Conservation (phyloP, 371 early-diverging fungal species). For the Capniomyces stellatus region DNA sequence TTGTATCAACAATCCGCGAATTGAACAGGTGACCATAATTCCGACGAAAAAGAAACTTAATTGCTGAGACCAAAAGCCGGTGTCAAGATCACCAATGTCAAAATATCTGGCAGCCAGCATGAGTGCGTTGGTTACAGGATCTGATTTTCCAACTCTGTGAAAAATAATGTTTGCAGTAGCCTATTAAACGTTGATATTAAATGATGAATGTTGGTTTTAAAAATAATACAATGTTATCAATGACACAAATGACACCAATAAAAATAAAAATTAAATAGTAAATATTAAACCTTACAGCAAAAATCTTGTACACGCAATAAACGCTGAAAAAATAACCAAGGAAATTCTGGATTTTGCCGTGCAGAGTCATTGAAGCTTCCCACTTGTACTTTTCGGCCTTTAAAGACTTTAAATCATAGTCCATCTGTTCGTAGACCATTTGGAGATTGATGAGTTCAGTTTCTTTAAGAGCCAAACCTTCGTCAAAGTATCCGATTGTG, state of each 20-base stretch:
- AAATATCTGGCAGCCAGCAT: constrained; percentile 45
- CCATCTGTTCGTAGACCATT: constrained; percentile 10
- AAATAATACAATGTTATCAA: no score
- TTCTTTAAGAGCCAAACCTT: constrained; percentile 36
- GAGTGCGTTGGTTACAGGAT: constrained; percentile 69
- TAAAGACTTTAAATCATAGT: constrained; percentile 39
- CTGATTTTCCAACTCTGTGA: constrained; percentile 49
- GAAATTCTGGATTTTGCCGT: constrained; percentile 53
- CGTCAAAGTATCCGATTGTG: neutral
- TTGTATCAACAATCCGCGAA: constrained; percentile 67
- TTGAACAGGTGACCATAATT: constrained; percentile 63
- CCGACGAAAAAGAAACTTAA: constrained; percentile 81
- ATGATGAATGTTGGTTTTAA: neutral
- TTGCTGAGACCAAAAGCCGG: constrained; percentile 74
- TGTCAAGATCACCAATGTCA: constrained; percentile 39
- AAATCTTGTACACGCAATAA: constrained; percentile 75
- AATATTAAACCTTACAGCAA: constrained; percentile 5
- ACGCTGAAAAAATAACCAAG: constrained; percentile 63
- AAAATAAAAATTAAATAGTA: neutral
- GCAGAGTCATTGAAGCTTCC: constrained; percentile 46
- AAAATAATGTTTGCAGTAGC: constrained; percentile 60
- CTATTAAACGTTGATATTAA: constrained; percentile 7
- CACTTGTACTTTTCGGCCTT: constrained; percentile 31
- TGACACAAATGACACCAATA: no score
- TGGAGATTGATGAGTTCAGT: neutral